Conservation (phyloP, 2,329 filamentous ascomycete species). For the Leptographium radiaticola region DNA sequence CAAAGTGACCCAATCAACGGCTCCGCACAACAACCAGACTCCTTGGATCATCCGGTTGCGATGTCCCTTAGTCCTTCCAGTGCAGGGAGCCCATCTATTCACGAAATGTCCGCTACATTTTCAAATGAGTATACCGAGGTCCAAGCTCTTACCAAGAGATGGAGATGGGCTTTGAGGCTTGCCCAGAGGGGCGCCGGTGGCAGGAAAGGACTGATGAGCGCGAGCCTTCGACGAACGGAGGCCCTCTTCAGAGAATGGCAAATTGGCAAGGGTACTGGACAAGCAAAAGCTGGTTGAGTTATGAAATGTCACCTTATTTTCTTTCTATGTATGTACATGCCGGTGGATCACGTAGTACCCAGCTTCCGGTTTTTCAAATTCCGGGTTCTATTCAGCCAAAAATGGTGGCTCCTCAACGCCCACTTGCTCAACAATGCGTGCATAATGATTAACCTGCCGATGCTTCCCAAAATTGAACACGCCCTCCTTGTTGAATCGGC, state of each 20-base stretch:
- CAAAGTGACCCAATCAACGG: too few relatives aligned
- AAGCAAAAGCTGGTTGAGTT: neutral
- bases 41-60: too few relatives aligned
- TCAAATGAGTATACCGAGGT: neutral
- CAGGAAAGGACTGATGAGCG: neutral
- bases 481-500: conserved; percentile 32
- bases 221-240: neutral
- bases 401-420: conserved; percentile 18
- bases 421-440: conserved; percentile 23
- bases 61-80: too few relatives aligned
- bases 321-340: too few relatives aligned
- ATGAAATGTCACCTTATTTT: too few relatives aligned
- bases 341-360: too few relatives aligned
- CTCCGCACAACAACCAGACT: neutral
- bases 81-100: too few relatives aligned
- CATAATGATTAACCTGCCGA: conserved; percentile 27
- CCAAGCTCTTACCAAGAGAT: neutral
- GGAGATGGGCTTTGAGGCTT: conserved; percentile 1
- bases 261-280: neutral
- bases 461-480: conserved; percentile 31
- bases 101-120: too few relatives aligned
- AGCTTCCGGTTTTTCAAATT: too few relatives aligned
- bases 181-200: neutral
- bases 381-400: neutral
- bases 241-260: conserved; percentile 2